Base-by-base conservation (phyloP, 805 yeast genomes). In the Yamadazyma laniorum region DNA sequence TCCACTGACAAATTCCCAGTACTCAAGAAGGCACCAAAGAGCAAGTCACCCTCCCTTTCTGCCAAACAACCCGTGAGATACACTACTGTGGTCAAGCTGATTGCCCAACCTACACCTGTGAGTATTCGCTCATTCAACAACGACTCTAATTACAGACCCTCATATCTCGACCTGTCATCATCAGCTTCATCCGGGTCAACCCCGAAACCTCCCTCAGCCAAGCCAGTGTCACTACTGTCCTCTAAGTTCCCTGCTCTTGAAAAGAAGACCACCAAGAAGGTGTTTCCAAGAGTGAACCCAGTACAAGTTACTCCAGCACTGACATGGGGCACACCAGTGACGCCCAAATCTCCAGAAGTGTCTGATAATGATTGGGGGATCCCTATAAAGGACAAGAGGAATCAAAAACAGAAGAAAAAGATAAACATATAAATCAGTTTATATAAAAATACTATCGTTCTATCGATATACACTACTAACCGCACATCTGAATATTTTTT, bases 261-360 rank as follows among this genome's bases (percentile, higher is more conserved):
- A 42, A 63, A 69, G 49, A 74, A 72, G 52, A 51, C 59, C 34
- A 45, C 45, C 3, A 63, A 61, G 42, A 59, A 51, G 40, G 48
- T 44, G 6, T 67, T 75, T 37, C 86, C 89, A 2, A 68, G 84
- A 28, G 85, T 83, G 3, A 79, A 77, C 33, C 78, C 80, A 3
- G 44, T 46, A 3, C 18, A 42, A 4, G 50, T 52, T 12, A 21
- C 35, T 7, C 42, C 50, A 17, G 48, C 56, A 2, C 30, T 34
- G 22, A 42, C 45, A 26, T 58, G 63, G 63, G 56, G 58, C 1
- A 30, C 34, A 27, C 36, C 43, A 7, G 25, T 25, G 3, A 25
- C 18, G 18, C 39, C 18, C 15, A 21, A 18, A 17, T 13, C 37
- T 6, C 39, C 47, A 17, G 18, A 23, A 3, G 31, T 35, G 1